Base-by-base conservation (phyloP, 148 eudicot species). In the Cornus florida region DNA sequence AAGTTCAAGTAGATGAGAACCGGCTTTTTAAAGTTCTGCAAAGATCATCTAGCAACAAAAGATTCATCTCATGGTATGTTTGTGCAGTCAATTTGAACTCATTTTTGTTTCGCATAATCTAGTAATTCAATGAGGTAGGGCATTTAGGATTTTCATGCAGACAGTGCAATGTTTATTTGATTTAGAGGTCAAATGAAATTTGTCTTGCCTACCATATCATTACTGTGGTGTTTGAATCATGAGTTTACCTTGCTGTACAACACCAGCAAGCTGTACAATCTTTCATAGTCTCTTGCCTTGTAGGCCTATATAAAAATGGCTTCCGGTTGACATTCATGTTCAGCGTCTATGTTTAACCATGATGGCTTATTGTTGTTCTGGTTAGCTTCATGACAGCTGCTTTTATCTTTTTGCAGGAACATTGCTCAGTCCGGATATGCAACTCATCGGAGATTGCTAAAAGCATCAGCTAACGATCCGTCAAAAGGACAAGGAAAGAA, bases 381-480 rank as follows among this genome's bases (percentile, higher is more conserved):
- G 14, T 69, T 14, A 78, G 41, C 48, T 31, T 16, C 56, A 53
- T 85, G 80, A 75, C 50, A 46, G 33, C 10, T 64, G 65, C 69
- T 74, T 78, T 48, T 73, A 64, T 70, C 48, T n/a, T 28, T 31
- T 73, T 76, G 19, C 82, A 85, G 91, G 81, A 78, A 70, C 13
- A 72, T 73, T 50, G 72, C 66, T 38, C 71, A 75, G 69, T 66
- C 79, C 20, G 78, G 78, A 68, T 69, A 80, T 65, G 68, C 31
- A 8, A 22, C 72, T 65, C 84, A 73, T 76, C 86, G 81, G 50
- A 89, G 83, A 75, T 71, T 86, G 77, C 81, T 88, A 32, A 65
- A 59, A 24, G 71, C 16, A 19, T 68, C 7, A 33, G 67, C 57
- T 43, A 32, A 71, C 9, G 35, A 24, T 8, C 5, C 17, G 78